These are phyloP conservation scores for Russula griseocarnosa DNA, from an alignment of 768 basidiomycete genomes.

Conservation along the genomic window DNA sequence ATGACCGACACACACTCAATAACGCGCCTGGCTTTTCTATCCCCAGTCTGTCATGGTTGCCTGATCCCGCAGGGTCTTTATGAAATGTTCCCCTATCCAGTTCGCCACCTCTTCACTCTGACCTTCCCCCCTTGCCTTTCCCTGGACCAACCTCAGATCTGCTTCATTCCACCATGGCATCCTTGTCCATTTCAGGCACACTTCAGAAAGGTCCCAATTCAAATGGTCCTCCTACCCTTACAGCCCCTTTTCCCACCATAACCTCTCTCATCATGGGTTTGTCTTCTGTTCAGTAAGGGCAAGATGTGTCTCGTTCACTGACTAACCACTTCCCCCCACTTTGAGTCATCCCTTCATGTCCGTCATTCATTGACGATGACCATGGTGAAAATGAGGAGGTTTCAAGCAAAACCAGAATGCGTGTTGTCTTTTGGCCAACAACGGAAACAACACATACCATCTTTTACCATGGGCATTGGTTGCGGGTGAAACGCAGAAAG, in stretches of 20 bases:
- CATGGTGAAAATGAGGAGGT: slow-evolving; percentile 46
- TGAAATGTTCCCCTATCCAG: slow-evolving; percentile 32
- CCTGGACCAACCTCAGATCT: slow-evolving; percentile 16
- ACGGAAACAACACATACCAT: slow-evolving; percentile 87
- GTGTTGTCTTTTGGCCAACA: slow-evolving; percentile 85
- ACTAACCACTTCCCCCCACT: too few species aligned
- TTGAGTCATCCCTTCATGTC: too few species aligned
- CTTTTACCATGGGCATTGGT: slow-evolving; percentile 80
- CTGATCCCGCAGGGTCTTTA: slow-evolving; percentile 29
- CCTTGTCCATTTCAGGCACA: slow-evolving; percentile 27
- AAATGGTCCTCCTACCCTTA: slow-evolving; percentile 47
- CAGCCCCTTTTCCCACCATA: slow-evolving; percentile 65
- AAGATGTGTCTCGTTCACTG: too few species aligned
- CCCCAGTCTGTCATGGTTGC: slow-evolving; percentile 19
- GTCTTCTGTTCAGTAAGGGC: slow-evolving; percentile 49
- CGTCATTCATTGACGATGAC: slow-evolving; percentile 55
- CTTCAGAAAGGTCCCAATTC: slow-evolving; percentile 31
- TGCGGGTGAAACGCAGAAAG: slow-evolving; percentile 65
- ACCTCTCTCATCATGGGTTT: slow-evolving; percentile 52
- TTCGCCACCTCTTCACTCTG: slow-evolving; percentile 31
- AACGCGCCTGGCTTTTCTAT: slow-evolving; percentile 27
- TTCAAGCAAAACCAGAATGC: slow-evolving; percentile 66
- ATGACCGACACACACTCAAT: slow-evolving; percentile 27
- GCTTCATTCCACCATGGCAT: slow-evolving; percentile 28
- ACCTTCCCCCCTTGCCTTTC: slow-evolving; percentile 26